Conservation (phyloP, 192 early-diverging fungal genomes). For the Mortierella antarctica region DNA sequence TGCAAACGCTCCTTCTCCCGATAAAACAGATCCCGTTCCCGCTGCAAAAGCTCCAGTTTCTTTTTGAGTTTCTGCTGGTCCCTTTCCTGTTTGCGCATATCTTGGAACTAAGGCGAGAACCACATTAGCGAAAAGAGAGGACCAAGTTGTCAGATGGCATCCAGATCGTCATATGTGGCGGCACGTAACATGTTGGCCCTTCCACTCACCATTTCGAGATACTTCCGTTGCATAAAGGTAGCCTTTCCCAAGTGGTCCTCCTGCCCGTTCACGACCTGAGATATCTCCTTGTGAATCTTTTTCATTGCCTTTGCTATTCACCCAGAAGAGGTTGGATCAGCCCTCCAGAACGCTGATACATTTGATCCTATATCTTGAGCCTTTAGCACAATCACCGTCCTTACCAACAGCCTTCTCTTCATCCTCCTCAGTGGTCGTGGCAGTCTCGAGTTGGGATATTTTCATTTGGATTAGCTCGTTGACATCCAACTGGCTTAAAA, state of each 20-base stretch:
- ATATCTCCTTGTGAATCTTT: slow-evolving; percentile 67
- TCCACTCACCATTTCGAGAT: slow-evolving; percentile 68
- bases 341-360: too few species aligned
- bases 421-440: slow-evolving; percentile 62
- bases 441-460: slow-evolving; percentile 65
- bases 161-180: background rate
- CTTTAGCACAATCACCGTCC: background rate
- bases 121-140: background rate
- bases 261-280: slow-evolving; percentile 58
- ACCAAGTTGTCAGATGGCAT: background rate
- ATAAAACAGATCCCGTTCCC: slow-evolving; percentile 61
- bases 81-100: slow-evolving; percentile 66
- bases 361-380: background rate
- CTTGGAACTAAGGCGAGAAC: slow-evolving; percentile 60
- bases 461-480: slow-evolving; percentile 66
- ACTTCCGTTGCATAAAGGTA: slow-evolving; percentile 62
- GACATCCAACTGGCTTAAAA: slow-evolving; percentile 61
- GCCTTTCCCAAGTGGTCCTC: slow-evolving; percentile 58
- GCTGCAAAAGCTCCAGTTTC: slow-evolving; percentile 58
- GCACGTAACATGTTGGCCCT: background rate
- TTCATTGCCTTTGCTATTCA: slow-evolving; percentile 66
- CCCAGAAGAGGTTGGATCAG: too few species aligned
- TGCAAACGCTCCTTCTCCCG: slow-evolving; percentile 32
- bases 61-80: slow-evolving; percentile 60
- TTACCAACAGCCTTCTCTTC: slow-evolving; percentile 68